A percentile compares a stretch with the other conserved stretches of the same genome.
Conservation (phyloP, 78 protist species). For the Monosiga brevicollis region DNA sequence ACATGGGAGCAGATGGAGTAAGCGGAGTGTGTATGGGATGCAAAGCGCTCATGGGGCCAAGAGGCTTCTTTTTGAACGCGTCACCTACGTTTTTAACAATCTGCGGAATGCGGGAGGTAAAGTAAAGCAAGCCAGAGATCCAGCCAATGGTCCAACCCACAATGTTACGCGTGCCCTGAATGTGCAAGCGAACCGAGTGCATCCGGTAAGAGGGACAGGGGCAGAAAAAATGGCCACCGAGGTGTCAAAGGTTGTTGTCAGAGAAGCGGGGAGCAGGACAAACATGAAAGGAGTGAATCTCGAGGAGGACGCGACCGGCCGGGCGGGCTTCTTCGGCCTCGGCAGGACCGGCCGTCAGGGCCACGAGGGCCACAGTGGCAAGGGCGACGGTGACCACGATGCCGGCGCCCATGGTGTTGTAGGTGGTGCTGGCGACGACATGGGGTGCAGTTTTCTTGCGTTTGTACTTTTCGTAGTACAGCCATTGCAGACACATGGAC, state of each 20-base stretch:
- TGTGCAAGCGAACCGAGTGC: no score
- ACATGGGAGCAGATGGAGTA: neutral
- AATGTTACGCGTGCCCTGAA: no score
- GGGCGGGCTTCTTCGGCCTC: neutral
- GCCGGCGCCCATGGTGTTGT: no score
- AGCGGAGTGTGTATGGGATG: neutral
- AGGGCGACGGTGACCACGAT: neutral
- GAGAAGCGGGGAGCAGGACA: neutral
- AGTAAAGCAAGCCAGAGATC: constrained; percentile 14
- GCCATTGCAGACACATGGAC: constrained; percentile 19
- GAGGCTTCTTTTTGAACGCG: neutral
- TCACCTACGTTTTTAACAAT: constrained; percentile 21
- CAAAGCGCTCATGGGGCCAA: neutral
- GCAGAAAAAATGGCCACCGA: neutral
- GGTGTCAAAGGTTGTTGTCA: neutral
- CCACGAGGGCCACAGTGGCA: neutral
- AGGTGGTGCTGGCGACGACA: no score
- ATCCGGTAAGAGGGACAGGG: neutral
- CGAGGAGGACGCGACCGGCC: neutral
- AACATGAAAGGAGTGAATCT: neutral
- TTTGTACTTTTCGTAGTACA: constrained; percentile 6
- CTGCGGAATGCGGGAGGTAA: constrained; percentile 27
- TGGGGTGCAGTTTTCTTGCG: no score
- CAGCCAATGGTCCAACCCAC: constrained; percentile 17
- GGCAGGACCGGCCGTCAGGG: neutral